A percentile compares a stretch with the other conserved stretches of the same genome.
phyloP scores from a whole-genome alignment of 2,329 filamentous ascomycete genomes.

The Penicillium sp. region DNA sequence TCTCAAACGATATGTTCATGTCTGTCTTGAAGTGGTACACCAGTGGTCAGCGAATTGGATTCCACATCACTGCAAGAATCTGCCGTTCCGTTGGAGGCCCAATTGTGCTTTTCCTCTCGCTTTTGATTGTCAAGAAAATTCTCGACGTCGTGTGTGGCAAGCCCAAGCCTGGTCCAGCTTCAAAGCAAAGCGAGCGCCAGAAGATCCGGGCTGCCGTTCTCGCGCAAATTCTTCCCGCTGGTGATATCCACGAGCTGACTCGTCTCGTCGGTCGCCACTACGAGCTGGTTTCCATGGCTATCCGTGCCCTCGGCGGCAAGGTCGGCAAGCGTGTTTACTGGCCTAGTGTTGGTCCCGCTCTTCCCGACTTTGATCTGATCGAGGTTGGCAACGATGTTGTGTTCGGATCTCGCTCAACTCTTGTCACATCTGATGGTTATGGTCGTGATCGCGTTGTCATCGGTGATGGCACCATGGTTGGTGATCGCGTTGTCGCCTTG shows the following conservation, averaged over 20 bases:
- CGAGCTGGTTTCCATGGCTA: slow-evolving; percentile 55
- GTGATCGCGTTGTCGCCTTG: slow-evolving; percentile 56
- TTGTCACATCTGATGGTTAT: slow-evolving; percentile 56
- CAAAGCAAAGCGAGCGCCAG: slow-evolving; percentile 14
- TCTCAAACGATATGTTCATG: slow-evolving; percentile 16
- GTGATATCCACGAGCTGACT: slow-evolving; percentile 51
- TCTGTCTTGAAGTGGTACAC: slow-evolving; percentile 20
- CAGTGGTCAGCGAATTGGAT: slow-evolving; percentile 17
- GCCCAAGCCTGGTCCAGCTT: slow-evolving; percentile 19
- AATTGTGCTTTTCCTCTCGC: slow-evolving; percentile 13
- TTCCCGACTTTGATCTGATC: slow-evolving; percentile 58
- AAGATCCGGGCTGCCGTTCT: slow-evolving; percentile 22
- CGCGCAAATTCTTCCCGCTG: slow-evolving; percentile 43
- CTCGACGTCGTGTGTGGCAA: slow-evolving; percentile 21
- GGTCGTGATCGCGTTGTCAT: slow-evolving; percentile 54
- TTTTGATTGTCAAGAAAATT: slow-evolving; percentile 13
- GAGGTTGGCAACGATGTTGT: slow-evolving; percentile 62
- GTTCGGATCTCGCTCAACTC: slow-evolving; percentile 58
- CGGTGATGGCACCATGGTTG: slow-evolving; percentile 56
- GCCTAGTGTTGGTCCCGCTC: slow-evolving; percentile 58
- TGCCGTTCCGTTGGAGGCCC: slow-evolving; percentile 20
- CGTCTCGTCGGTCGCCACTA: slow-evolving; percentile 58
- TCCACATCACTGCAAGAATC: slow-evolving; percentile 19
- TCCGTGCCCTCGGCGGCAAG: slow-evolving; percentile 53
- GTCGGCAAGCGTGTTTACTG: slow-evolving; percentile 59